Percentiles rank a stretch among this genome's conserved stretches.
These are phyloP conservation scores for Agaricus bisporus DNA, from an alignment of 768 basidiomycete species.

Conservation along the genomic window DNA sequence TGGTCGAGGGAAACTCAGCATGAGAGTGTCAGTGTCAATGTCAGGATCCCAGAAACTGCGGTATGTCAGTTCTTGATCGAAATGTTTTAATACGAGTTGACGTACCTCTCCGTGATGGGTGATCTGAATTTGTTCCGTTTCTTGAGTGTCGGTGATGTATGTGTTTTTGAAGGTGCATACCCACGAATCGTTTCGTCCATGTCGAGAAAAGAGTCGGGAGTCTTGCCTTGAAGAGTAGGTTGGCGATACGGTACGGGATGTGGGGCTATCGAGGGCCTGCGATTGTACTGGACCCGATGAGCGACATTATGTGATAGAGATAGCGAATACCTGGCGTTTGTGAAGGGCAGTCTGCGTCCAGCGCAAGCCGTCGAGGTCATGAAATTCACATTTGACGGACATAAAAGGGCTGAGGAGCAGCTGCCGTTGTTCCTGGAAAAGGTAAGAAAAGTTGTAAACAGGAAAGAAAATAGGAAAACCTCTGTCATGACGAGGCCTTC, in stretches of 20 bases:
- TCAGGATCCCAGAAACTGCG: background rate
- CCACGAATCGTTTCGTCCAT: constrained; percentile 1
- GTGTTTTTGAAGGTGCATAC: background rate
- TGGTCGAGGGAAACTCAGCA: background rate
- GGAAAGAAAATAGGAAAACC: constrained; percentile 21
- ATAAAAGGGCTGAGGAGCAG: constrained; percentile 38
- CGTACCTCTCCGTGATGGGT: background rate
- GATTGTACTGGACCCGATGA: background rate
- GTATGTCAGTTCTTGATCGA: background rate
- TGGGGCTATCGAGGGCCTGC: background rate
- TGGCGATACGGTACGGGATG: background rate
- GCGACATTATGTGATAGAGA: background rate
- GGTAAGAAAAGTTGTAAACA: background rate
- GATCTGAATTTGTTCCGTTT: background rate
- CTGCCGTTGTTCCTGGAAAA: constrained; percentile 32
- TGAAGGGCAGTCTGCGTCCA: constrained; percentile 37
- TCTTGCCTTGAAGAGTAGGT: background rate
- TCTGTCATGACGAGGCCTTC: constrained; percentile 56
- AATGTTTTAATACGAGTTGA: background rate
- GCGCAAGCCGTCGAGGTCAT: constrained; percentile 52
- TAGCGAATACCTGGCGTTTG: constrained; percentile 18
- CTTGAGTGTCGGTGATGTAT: background rate
- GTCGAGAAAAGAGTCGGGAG: background rate
- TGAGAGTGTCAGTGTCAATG: background rate
- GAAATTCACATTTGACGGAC: constrained; percentile 55